Percentiles rank a stretch among this genome's conserved stretches.
Evolutionary conservation across 192 early-diverging fungal genomes (phyloP).

Genomic region (Umbelopsis sp.): DNA sequence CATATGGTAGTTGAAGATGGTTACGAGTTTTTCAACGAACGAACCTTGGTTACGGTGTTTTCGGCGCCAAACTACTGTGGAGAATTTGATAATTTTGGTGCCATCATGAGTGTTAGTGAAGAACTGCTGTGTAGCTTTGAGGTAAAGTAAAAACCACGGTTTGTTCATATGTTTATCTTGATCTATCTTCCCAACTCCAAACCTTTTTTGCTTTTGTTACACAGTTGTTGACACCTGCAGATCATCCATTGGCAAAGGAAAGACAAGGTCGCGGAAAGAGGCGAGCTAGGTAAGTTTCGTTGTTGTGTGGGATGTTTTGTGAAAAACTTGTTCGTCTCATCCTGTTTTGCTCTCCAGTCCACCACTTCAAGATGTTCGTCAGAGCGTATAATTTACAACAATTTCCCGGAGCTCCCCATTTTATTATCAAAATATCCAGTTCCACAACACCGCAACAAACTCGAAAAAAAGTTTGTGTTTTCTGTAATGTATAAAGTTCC

Average conservation of each 20-base stretch:
- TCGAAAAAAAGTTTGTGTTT: not conserved
- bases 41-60: conserved; percentile 93
- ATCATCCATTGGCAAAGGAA: conserved; percentile 37
- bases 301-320: not conserved
- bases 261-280: conserved; percentile 14
- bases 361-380: not conserved
- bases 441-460: not conserved
- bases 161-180: not conserved
- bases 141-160: conserved; percentile 38
- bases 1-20: conserved; percentile 98
- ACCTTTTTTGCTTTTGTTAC: not conserved
- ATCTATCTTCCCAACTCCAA: not conserved
- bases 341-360: not conserved
- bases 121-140: conserved; percentile 84
- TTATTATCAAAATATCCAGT: not conserved
- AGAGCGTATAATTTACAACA: not conserved
- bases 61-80: conserved; percentile 95
- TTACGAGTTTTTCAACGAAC: conserved; percentile 97
- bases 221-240: conserved; percentile 33
- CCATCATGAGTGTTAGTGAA: conserved; percentile 86
- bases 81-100: conserved; percentile 85
- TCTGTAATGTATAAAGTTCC: not conserved
- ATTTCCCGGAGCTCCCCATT: not conserved
- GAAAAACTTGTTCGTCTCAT: not conserved
- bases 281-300: not conserved